A percentile compares a stretch with the other conserved stretches of the same genome.
Conservation (phyloP, 2,329 filamentous ascomycete species). For the Cladophialophora yegresii region DNA sequence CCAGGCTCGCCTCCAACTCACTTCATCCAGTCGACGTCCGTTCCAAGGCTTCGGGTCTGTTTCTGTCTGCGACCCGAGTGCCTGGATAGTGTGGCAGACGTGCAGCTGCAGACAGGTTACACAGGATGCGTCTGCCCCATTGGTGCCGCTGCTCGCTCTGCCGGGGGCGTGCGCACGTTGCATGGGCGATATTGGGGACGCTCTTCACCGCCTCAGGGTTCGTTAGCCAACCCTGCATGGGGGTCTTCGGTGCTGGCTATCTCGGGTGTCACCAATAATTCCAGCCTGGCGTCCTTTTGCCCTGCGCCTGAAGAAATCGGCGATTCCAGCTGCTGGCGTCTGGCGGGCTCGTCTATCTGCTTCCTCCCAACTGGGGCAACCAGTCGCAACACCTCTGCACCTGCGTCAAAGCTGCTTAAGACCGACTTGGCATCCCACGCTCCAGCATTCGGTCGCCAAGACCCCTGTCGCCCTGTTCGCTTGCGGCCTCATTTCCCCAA, state of each 20-base stretch:
- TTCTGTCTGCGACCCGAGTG: constrained; percentile 15
- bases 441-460: neutral
- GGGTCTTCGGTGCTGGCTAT: neutral
- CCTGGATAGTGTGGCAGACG: constrained; percentile 15
- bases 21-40: neutral
- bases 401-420: neutral
- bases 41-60: constrained; percentile 1
- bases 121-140: neutral
- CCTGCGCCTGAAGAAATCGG: neutral
- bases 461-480: constrained; percentile 1
- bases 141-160: neutral
- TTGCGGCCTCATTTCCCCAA: constrained; percentile 5
- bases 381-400: neutral
- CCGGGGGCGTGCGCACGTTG: neutral
- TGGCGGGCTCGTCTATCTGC: neutral
- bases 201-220: constrained; percentile 2
- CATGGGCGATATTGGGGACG: neutral
- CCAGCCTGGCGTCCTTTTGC: neutral
- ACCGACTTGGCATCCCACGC: constrained; percentile 4
- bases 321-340: neutral
- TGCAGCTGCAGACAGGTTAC: neutral
- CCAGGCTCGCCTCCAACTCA: neutral
- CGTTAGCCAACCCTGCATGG: neutral
- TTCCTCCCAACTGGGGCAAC: neutral
- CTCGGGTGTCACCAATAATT: neutral